Percentiles rank a stretch among this genome's conserved stretches.
These are phyloP conservation scores for Mycena sanguinolenta DNA, from an alignment of 768 basidiomycete genomes.

Conservation along the genomic window DNA sequence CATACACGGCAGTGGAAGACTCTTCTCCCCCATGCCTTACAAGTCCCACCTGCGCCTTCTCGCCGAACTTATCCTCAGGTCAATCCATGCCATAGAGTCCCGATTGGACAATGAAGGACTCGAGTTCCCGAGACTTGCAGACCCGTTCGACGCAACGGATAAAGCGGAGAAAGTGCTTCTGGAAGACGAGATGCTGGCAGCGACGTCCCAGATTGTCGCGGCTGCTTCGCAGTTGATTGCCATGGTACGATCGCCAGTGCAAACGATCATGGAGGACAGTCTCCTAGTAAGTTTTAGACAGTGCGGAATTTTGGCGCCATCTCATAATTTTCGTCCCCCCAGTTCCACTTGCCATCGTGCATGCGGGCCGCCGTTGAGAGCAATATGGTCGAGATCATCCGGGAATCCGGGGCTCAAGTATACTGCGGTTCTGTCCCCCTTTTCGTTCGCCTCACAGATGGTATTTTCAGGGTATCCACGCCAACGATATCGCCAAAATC, in stretches of 20 bases:
- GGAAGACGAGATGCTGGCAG: constrained; percentile 21
- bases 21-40: not conserved
- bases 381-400: constrained; percentile 46
- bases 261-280: constrained; percentile 31
- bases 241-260: constrained; percentile 36
- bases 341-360: constrained; percentile 27
- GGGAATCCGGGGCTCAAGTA: constrained; percentile 50
- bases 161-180: constrained; percentile 16
- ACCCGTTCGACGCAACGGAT: not conserved
- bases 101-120: constrained; percentile 16
- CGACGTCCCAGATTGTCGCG: constrained; percentile 35
- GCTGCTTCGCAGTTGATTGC: constrained; percentile 43
- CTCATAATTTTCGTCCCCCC: not conserved
- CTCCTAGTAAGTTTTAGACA: constrained; percentile 7
- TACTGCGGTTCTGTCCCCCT: not conserved
- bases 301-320: no score
- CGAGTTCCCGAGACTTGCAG: constrained; percentile 6
- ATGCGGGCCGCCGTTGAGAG: constrained; percentile 35
- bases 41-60: constrained; percentile 27
- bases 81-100: constrained; percentile 18
- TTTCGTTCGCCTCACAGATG: not conserved
- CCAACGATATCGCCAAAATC: constrained; percentile 51
- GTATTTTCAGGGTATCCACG: constrained; percentile 49
- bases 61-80: constrained; percentile 13
- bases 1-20: not conserved